Percentiles rank a stretch among this genome's conserved stretches.
Evolutionary conservation across 257 asterid genomes (phyloP).

Genomic region (Nicotiana undulata): DNA sequence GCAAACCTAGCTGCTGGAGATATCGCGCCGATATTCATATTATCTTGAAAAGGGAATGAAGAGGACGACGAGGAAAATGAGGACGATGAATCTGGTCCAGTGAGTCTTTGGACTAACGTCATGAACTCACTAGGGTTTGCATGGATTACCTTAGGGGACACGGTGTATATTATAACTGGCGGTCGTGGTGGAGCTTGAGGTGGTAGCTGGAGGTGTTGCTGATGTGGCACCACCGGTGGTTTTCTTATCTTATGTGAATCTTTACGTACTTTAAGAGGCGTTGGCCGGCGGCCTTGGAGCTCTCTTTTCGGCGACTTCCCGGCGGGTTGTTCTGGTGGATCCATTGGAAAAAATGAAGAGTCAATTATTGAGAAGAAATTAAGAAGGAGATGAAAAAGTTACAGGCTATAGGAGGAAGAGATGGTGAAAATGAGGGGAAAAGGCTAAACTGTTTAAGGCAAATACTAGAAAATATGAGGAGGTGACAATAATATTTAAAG

Average conservation of each 20-base stretch:
- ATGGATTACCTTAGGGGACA: slow-evolving; percentile 86
- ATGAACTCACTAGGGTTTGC: slow-evolving; percentile 96
- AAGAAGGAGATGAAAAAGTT: neutral
- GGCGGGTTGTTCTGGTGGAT: slow-evolving; percentile 33
- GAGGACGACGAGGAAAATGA: slow-evolving; percentile 22
- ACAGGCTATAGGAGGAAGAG: neutral
- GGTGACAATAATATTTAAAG: neutral
- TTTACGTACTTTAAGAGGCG: slow-evolving; percentile 62
- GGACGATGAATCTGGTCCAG: slow-evolving; percentile 40
- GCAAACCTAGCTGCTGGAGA: slow-evolving; percentile 90
- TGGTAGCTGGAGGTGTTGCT: neutral
- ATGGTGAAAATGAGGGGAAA: neutral
- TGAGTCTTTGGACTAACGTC: slow-evolving; percentile 86
- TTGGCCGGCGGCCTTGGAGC: slow-evolving; percentile 85
- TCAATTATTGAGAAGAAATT: neutral
- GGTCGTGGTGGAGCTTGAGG: slow-evolving; percentile 52
- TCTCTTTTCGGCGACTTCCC: slow-evolving; percentile 52
- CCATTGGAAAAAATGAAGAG: slow-evolving; percentile 26
- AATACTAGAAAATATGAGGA: neutral
- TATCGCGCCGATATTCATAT: slow-evolving; percentile 20
- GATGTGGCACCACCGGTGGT: slow-evolving; percentile 55
- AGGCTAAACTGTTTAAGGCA: neutral
- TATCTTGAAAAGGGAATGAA: slow-evolving; percentile 2
- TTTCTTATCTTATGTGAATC: slow-evolving; percentile 81
- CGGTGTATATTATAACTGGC: slow-evolving; percentile 83